Percentiles rank a stretch among this genome's conserved stretches.
These are phyloP conservation scores for Picea glauca DNA, from an alignment of 75 land plant genomes.

Conservation along the genomic window DNA sequence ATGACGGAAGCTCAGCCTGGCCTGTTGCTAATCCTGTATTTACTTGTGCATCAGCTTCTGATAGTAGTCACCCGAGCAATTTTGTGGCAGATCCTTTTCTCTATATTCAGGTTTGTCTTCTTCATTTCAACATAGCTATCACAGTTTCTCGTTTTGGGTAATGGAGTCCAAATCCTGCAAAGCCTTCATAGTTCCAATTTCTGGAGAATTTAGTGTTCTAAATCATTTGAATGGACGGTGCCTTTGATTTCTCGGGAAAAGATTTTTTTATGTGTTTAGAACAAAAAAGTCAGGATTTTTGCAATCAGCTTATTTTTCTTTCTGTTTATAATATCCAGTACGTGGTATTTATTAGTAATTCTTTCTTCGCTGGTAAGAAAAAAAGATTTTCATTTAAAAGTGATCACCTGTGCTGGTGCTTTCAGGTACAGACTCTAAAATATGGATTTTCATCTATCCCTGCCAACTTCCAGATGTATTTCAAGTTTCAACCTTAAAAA, in stretches of 20 bases:
- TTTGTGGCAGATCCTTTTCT: conserved; percentile 97
- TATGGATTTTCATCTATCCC: too few relatives aligned
- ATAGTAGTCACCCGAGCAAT: conserved; percentile 71
- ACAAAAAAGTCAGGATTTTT: too few relatives aligned
- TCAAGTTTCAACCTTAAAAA: too few relatives aligned
- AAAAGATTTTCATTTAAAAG: too few relatives aligned
- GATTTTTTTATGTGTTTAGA: too few relatives aligned
- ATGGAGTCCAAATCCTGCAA: not conserved
- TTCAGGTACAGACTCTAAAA: too few relatives aligned
- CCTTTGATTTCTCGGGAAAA: not conserved
- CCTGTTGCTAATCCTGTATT: conserved; percentile 93
- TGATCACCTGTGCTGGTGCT: too few relatives aligned
- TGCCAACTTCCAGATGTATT: too few relatives aligned
- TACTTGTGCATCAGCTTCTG: conserved; percentile 69
- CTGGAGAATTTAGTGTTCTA: not conserved
- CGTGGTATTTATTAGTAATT: too few relatives aligned
- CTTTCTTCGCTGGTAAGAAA: too few relatives aligned
- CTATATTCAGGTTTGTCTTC: conserved; percentile 45
- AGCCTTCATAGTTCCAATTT: not conserved
- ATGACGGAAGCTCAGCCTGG: conserved; percentile 72
- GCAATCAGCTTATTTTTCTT: too few relatives aligned
- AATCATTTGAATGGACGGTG: not conserved
- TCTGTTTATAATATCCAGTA: too few relatives aligned
- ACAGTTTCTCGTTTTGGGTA: not conserved
- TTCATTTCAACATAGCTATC: not conserved